These are phyloP conservation scores for Mycosphaerella sp. DNA, from an alignment of 2,329 filamentous ascomycete genomes.

Conservation along the genomic window DNA sequence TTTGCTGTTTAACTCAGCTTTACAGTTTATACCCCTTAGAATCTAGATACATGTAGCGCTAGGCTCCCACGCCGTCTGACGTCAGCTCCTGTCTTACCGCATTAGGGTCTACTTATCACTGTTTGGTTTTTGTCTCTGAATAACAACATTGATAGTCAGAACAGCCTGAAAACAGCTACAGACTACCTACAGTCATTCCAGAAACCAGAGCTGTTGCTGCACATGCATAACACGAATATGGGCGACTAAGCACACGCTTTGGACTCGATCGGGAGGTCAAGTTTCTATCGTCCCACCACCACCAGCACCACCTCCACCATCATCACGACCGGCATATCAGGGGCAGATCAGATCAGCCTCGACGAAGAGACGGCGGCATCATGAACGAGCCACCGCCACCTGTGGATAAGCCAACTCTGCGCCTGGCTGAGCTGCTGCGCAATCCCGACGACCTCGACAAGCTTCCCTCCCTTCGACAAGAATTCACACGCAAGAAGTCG, in stretches of 20 bases:
- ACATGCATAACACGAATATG: background rate
- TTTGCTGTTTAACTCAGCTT: too few species aligned
- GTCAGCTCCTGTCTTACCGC: too few species aligned
- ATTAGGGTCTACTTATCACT: too few species aligned
- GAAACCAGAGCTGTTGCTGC: too few species aligned
- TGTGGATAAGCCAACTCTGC: conserved; percentile 39
- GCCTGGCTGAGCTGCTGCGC: conserved; percentile 86
- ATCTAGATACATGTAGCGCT: too few species aligned
- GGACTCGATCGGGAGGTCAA: background rate
- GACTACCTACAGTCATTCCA: too few species aligned
- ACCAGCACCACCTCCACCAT: background rate
- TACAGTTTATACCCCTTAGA: too few species aligned
- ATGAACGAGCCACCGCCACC: conserved; percentile 28
- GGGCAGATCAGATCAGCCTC: background rate
- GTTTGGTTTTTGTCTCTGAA: too few species aligned
- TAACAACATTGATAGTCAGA: background rate
- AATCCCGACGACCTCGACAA: conserved; percentile 98
- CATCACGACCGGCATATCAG: background rate
- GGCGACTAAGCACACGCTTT: background rate
- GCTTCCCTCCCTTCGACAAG: conserved; percentile 78
- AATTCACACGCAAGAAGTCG: conserved; percentile 90
- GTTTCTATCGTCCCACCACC: background rate
- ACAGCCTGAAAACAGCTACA: too few species aligned
- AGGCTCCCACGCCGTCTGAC: too few species aligned
- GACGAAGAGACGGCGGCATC: background rate